phyloP scores from a whole-genome alignment of 164 flowering plant species.

The Vitis rupestris region DNA sequence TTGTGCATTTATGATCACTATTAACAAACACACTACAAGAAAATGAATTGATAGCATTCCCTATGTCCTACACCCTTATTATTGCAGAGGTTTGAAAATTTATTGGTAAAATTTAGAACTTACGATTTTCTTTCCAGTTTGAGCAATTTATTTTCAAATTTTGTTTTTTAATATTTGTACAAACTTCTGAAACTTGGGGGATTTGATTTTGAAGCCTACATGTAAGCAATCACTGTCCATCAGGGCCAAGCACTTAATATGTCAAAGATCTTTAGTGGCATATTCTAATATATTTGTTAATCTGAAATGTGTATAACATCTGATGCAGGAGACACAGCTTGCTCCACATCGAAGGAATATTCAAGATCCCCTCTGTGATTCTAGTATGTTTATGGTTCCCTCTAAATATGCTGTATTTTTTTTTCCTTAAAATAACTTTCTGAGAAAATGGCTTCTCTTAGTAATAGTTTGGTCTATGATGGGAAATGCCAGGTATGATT shows the following conservation, averaged over 20 bases:
- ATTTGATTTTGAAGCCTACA: too few relatives aligned
- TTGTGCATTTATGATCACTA: neutral
- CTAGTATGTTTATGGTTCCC: constrained; percentile 43
- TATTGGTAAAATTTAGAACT: neutral
- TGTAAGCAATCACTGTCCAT: too few relatives aligned
- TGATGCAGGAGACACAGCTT: constrained; percentile 87
- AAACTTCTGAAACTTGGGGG: too few relatives aligned
- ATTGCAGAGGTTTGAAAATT: neutral
- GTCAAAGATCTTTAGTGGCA: neutral
- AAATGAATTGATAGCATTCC: neutral
- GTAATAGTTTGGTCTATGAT: constrained; percentile 7
- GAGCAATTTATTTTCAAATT: constrained; percentile 3
- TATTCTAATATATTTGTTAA: neutral
- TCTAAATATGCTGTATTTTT: neutral
- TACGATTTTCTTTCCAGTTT: neutral
- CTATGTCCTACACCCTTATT: neutral
- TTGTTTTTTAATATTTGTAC: neutral
- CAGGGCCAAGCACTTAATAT: too few relatives aligned
- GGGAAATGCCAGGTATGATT: constrained; percentile 61
- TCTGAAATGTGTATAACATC: constrained; percentile 2
- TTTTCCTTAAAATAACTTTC: neutral
- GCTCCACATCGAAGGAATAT: constrained; percentile 79
- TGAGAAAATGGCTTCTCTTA: constrained; percentile 5
- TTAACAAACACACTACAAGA: neutral
- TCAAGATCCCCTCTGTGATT: constrained; percentile 92